A percentile compares a stretch with the other conserved stretches of the same genome.
These are phyloP conservation scores for Allium cepa DNA, from an alignment of 106 monocot species.

Conservation along the genomic window DNA sequence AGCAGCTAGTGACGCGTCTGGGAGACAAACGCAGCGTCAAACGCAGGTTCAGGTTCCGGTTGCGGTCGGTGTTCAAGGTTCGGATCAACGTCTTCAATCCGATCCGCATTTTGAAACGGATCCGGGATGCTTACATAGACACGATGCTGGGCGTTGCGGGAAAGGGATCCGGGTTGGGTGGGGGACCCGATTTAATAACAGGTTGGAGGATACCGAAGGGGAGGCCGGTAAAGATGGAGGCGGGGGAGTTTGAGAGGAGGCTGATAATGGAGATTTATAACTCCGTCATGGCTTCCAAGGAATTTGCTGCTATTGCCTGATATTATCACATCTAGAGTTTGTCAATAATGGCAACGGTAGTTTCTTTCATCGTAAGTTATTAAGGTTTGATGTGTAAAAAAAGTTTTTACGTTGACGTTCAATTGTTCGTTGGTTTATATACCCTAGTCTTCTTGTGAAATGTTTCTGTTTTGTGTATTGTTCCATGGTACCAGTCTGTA, in stretches of 20 bases:
- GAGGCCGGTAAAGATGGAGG: neutral
- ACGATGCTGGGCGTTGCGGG: constrained; percentile 34
- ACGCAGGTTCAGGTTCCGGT: neutral
- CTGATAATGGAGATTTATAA: constrained; percentile 40
- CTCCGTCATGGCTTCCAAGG: constrained; percentile 15
- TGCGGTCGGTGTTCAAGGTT: neutral
- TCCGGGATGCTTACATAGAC: constrained; percentile 31
- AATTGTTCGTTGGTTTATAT: too few relatives aligned
- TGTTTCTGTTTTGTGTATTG: too few relatives aligned
- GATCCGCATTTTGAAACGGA: constrained; percentile 8
- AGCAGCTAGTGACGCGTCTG: too few relatives aligned
- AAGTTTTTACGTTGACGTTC: too few relatives aligned
- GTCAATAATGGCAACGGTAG: too few relatives aligned
- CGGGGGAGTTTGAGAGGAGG: constrained; percentile 28
- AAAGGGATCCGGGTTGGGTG: constrained; percentile 8
- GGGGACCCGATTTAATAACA: constrained; percentile 12
- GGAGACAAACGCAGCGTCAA: too few relatives aligned
- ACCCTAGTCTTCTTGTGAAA: too few relatives aligned
- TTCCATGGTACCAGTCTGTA: too few relatives aligned
- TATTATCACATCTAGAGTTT: too few relatives aligned
- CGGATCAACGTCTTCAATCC: constrained; percentile 17
- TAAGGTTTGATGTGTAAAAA: too few relatives aligned
- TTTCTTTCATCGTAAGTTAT: too few relatives aligned
- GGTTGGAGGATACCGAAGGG: constrained; percentile 16
- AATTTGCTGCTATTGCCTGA: neutral